Evolutionary conservation across 768 basidiomycete species (phyloP).

Genomic region (Amanita pseudoporphyria): DNA sequence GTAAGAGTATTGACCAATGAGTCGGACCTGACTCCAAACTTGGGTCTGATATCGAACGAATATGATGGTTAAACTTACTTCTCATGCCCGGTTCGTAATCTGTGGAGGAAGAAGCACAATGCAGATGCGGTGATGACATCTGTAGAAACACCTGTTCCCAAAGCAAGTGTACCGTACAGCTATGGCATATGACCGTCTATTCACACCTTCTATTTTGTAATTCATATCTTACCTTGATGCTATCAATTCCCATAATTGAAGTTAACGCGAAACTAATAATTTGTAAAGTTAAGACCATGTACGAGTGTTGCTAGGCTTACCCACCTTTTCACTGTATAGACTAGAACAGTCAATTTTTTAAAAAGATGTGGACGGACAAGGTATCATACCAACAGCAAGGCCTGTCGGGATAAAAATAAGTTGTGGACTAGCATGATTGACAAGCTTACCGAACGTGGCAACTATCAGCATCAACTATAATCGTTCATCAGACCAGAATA

Average conservation of each 20-base stretch:
- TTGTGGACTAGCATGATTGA: not conserved
- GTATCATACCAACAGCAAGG: conserved; percentile 27
- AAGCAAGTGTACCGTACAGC: conserved; percentile 36
- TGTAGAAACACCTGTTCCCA: conserved; percentile 38
- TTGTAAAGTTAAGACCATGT: conserved; percentile 21
- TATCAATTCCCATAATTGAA: not conserved
- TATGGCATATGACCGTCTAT: conserved; percentile 12
- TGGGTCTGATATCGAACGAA: not conserved
- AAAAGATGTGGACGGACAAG: not conserved
- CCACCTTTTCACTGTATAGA: conserved; percentile 36
- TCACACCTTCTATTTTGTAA: not conserved
- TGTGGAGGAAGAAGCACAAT: conserved; percentile 45
- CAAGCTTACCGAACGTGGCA: conserved; percentile 31
- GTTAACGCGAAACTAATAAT: conserved; percentile 7
- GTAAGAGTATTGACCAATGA: conserved; percentile 46
- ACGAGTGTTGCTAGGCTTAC: conserved; percentile 3
- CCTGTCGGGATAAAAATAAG: conserved; percentile 12
- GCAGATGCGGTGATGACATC: conserved; percentile 43
- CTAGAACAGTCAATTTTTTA: conserved; percentile 16
- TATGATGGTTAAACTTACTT: conserved; percentile 19
- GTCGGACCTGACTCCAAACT: conserved; percentile 31
- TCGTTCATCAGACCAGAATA: not conserved
- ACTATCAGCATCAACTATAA: conserved; percentile 31
- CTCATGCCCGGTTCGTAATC: conserved; percentile 38
- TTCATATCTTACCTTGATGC: not conserved